These are phyloP conservation scores for Polysphondylium violaceum DNA, from an alignment of 78 protist genomes.

Conservation along the genomic window DNA sequence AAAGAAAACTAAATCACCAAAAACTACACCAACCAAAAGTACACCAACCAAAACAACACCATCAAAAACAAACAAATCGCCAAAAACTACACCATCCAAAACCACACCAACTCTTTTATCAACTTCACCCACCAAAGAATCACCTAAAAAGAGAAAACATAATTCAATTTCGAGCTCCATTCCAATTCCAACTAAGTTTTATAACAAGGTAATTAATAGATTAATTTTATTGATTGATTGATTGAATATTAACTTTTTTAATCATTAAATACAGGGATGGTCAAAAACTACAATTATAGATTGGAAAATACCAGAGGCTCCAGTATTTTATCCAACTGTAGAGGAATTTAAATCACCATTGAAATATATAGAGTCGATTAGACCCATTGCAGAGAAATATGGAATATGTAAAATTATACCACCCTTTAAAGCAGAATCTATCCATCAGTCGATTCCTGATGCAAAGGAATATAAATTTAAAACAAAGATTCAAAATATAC, in stretches of 20 bases:
- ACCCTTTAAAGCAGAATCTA: slow-evolving; percentile 38
- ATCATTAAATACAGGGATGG: slow-evolving; percentile 19
- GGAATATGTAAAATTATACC: slow-evolving; percentile 83
- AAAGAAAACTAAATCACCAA: neutral
- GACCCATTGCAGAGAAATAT: slow-evolving; percentile 76
- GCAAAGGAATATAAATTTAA: slow-evolving; percentile 65
- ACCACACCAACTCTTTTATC: neutral
- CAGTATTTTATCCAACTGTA: slow-evolving; percentile 81
- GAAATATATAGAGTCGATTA: slow-evolving; percentile 65
- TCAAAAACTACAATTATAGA: slow-evolving; percentile 21
- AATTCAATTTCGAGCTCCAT: neutral
- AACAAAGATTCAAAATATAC: slow-evolving; percentile 78
- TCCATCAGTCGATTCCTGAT: slow-evolving; percentile 6
- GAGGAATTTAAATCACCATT: slow-evolving; percentile 84
- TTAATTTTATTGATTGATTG: neutral
- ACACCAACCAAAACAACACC: neutral
- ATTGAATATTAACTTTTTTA: neutral
- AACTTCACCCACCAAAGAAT: neutral
- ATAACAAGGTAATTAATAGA: neutral
- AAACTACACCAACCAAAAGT: neutral
- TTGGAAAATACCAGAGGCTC: slow-evolving; percentile 82
- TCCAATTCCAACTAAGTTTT: neutral
- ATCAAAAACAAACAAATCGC: neutral
- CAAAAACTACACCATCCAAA: neutral
- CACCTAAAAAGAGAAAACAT: slow-evolving; percentile 28